Evolutionary conservation across 2,329 filamentous ascomycete species (phyloP).

Genomic region (Graphilbum fragrans): DNA sequence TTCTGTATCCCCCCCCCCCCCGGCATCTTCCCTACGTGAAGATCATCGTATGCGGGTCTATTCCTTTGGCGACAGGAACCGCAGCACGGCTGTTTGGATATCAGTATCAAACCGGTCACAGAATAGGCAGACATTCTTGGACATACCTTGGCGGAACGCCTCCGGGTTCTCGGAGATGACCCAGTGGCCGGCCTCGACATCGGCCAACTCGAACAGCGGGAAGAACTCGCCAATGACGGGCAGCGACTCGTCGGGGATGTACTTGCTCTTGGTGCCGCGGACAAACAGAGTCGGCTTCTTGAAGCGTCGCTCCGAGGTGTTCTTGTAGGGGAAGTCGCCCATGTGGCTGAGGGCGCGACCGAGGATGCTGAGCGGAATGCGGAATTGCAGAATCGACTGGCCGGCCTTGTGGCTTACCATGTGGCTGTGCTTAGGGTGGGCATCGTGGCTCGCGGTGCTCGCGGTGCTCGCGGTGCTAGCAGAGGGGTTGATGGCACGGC

Average conservation of each 20-base stretch:
- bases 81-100: slow-evolving; percentile 17
- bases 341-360: slow-evolving; percentile 58
- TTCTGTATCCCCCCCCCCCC: too few species aligned
- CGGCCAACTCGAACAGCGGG: slow-evolving; percentile 58
- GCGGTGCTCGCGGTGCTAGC: too few species aligned
- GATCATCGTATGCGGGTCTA: slow-evolving; percentile 5
- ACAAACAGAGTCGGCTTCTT: slow-evolving; percentile 72
- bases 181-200: slow-evolving; percentile 77
- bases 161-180: slow-evolving; percentile 80
- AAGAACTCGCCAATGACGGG: slow-evolving; percentile 77
- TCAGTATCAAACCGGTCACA: not conserved
- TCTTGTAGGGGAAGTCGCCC: slow-evolving; percentile 78
- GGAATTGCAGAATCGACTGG: slow-evolving; percentile 48
- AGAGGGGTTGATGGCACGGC: too few species aligned
- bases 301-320: slow-evolving; percentile 57
- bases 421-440: too few species aligned
- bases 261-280: slow-evolving; percentile 62
- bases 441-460: not conserved
- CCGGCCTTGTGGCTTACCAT: not conserved
- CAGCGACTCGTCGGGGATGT: slow-evolving; percentile 68
- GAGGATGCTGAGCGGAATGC: slow-evolving; percentile 65
- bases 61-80: slow-evolving; percentile 20
- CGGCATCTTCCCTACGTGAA: too few species aligned
- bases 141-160: slow-evolving; percentile 59
- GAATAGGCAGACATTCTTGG: not conserved